Conservation (phyloP, 2,329 filamentous ascomycete species). For the Fusarium stilboides region DNA sequence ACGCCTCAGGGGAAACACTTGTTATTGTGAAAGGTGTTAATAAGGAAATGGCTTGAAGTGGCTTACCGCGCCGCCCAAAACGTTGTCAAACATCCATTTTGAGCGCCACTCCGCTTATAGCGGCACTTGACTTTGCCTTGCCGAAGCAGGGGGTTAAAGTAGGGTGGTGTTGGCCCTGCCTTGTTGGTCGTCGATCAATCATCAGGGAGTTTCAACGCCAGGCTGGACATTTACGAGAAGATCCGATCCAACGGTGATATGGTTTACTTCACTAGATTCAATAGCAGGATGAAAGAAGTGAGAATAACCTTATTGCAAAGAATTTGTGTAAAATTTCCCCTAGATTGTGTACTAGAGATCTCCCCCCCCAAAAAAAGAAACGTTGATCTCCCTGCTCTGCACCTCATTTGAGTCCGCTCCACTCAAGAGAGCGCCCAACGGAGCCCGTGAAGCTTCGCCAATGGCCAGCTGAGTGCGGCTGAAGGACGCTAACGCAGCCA, state of each 20-base stretch:
- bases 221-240: neutral
- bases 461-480: slow-evolving; percentile 44
- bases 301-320: too few species aligned
- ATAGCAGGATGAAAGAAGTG: too few species aligned
- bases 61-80: slow-evolving; percentile 17
- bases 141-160: slow-evolving; percentile 9
- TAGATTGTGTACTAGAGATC: neutral
- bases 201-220: neutral
- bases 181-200: slow-evolving; percentile 2
- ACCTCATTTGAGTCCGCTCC: slow-evolving; percentile 23
- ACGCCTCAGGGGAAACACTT: slow-evolving; percentile 1
- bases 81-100: neutral
- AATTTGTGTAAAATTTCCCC: too few species aligned
- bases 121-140: slow-evolving; percentile 14
- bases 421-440: slow-evolving; percentile 31
- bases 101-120: slow-evolving; percentile 1
- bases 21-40: neutral
- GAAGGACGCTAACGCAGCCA: slow-evolving; percentile 46
- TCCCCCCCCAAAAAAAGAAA: neutral
- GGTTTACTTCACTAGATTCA: too few species aligned
- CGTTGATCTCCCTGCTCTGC: slow-evolving; percentile 1
- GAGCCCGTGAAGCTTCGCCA: slow-evolving; percentile 24
- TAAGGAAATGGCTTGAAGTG: slow-evolving; percentile 8
- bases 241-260: too few species aligned
- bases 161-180: slow-evolving; percentile 9